Evolutionary conservation across 768 basidiomycete species (phyloP).

Genomic region (Psilocybe cubensis): DNA sequence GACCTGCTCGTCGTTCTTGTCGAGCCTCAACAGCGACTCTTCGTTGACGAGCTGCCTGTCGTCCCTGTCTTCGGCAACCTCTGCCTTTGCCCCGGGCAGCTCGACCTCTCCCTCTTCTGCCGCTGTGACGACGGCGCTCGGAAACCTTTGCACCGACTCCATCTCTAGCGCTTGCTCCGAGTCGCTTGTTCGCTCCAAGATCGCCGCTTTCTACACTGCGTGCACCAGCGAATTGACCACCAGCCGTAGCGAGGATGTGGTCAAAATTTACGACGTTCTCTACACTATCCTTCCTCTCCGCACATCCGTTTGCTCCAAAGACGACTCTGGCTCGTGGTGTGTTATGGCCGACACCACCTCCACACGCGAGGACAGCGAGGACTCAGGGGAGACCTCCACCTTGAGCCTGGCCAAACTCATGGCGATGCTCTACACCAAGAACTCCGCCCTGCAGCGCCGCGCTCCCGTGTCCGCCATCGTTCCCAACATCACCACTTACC

Average conservation of each 20-base stretch:
- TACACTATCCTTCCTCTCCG: slow-evolving; percentile 72
- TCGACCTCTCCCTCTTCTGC: slow-evolving; percentile 43
- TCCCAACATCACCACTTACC: slow-evolving; percentile 62
- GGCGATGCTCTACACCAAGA: slow-evolving; percentile 25
- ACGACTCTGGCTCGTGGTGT: slow-evolving; percentile 74
- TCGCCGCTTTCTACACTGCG: slow-evolving; percentile 69
- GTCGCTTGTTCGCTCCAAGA: slow-evolving; percentile 57
- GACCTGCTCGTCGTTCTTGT: slow-evolving; percentile 62
- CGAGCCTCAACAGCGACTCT: slow-evolving; percentile 61
- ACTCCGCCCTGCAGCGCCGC: slow-evolving; percentile 33
- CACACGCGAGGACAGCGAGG: slow-evolving; percentile 24
- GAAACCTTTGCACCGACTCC: slow-evolving; percentile 53
- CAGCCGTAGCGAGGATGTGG: slow-evolving; percentile 48
- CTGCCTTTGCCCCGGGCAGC: slow-evolving; percentile 54
- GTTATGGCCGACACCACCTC: slow-evolving; percentile 48
- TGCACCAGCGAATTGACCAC: slow-evolving; percentile 76
- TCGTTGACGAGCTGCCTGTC: slow-evolving; percentile 62
- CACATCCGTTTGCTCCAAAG: slow-evolving; percentile 75
- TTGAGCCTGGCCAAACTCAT: slow-evolving; percentile 21
- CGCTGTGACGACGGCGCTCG: slow-evolving; percentile 56
- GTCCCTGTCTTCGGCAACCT: slow-evolving; percentile 62
- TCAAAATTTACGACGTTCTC: slow-evolving; percentile 76
- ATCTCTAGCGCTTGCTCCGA: slow-evolving; percentile 56
- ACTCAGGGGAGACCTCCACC: slow-evolving; percentile 17
- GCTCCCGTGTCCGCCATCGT: slow-evolving; percentile 36